Evolutionary conservation across 208 protist species (phyloP).

Genomic region (Trypanosoma conorhini): DNA sequence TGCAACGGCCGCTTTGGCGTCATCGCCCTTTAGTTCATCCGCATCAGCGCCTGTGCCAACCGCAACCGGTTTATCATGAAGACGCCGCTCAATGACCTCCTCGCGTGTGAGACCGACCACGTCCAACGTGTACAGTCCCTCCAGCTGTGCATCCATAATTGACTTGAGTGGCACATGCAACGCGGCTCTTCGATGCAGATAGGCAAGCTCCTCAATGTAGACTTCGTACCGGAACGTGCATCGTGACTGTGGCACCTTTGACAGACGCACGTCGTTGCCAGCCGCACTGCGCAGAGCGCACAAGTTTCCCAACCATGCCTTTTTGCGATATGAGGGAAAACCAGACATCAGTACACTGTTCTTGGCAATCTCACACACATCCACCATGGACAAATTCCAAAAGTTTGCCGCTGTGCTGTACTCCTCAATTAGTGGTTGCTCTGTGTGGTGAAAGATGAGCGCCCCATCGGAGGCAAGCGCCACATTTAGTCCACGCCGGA

Average conservation of each 20-base stretch:
- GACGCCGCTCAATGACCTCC: conserved; percentile 38
- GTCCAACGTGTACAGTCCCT: conserved; percentile 59
- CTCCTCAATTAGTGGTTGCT: conserved; percentile 92
- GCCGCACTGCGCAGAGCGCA: conserved; percentile 63
- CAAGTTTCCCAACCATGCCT: conserved; percentile 63
- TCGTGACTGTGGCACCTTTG: conserved; percentile 96
- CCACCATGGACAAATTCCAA: conserved; percentile 78
- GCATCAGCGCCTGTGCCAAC: not conserved
- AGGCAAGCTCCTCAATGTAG: conserved; percentile 84
- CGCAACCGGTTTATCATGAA: conserved; percentile 4
- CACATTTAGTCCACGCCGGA: conserved; percentile 96
- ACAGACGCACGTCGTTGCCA: conserved; percentile 90
- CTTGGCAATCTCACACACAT: conserved; percentile 84
- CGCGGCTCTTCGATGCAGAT: conserved; percentile 58
- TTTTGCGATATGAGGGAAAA: conserved; percentile 67
- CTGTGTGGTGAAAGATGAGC: conserved; percentile 97
- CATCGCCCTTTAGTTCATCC: not conserved
- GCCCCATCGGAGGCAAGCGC: conserved; percentile 95
- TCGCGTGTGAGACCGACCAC: conserved; percentile 45
- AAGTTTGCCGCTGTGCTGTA: conserved; percentile 87
- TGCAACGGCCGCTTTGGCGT: not conserved
- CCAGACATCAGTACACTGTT: conserved; percentile 81
- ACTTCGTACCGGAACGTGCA: conserved; percentile 93
- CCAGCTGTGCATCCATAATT: conserved; percentile 45
- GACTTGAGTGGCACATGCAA: conserved; percentile 36